These are phyloP conservation scores for Zoysia matrella DNA, from an alignment of 202 grass and related monocot genomes.

Conservation along the genomic window DNA sequence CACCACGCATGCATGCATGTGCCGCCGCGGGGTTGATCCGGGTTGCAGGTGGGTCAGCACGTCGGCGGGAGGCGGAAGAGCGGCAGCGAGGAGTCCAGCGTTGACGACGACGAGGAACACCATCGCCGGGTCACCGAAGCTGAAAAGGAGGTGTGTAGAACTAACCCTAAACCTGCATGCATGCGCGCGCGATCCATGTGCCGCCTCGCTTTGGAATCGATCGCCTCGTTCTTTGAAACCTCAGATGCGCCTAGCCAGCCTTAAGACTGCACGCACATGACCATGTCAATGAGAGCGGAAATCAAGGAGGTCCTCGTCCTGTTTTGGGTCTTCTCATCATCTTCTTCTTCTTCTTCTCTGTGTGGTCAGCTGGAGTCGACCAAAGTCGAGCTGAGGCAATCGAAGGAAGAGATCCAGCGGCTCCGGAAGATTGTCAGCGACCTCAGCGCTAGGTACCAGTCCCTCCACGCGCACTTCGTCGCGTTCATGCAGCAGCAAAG, in stretches of 20 bases:
- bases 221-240: too few relatives aligned
- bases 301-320: too few relatives aligned
- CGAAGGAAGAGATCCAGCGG: conserved; percentile 67
- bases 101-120: conserved; percentile 46
- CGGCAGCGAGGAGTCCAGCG: conserved; percentile 55
- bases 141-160: conserved; percentile 36
- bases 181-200: neutral
- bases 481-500: conserved; percentile 28
- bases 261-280: too few relatives aligned
- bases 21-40: too few relatives aligned
- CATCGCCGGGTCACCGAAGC: conserved; percentile 39
- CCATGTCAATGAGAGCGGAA: neutral
- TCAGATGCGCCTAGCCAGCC: too few relatives aligned
- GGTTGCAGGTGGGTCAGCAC: conserved; percentile 26
- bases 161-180: too few relatives aligned
- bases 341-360: neutral
- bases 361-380: conserved; percentile 43
- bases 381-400: conserved; percentile 12
- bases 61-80: conserved; percentile 51
- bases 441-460: conserved; percentile 31
- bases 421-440: conserved; percentile 40
- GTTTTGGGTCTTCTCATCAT: neutral
- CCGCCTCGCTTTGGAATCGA: too few relatives aligned
- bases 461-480: conserved; percentile 41
- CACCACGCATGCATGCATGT: too few relatives aligned